Evolutionary conservation across 1,139 yeast species (phyloP), one percentile per base, ranked within the genome.

Genomic region (Saccharomyces hybrid): DNA sequence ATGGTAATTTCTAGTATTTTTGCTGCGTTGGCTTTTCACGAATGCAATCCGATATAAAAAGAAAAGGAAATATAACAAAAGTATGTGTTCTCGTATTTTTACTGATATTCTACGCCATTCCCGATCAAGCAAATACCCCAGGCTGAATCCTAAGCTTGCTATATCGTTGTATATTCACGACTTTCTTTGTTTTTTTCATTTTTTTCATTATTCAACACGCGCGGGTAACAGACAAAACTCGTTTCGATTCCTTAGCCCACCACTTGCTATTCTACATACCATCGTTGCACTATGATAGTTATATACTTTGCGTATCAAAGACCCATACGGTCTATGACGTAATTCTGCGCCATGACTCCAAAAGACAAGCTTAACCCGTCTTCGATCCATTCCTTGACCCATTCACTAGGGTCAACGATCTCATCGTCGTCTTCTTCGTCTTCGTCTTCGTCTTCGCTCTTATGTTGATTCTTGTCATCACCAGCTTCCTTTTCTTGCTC

Each of bases 361-460:
- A 91, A 80, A 34, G 90, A 78, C 60, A 90, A 77, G 32, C 83
- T 82, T 54, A 93, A 75, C 0, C 96, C 95, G 62, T 87, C 88
- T 64, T 82, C 86, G 47, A 93, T 79, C 98, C 98, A 91, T 57
- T 83, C 93, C 52, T 81, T 78, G n/a, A 93, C 95, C 99, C 99
- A 93, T 60, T 88, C 96, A 52, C 89, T 78, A 9, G 98, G 97
- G 69, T 91, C 96, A 47, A 90, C 80, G n/a, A 75, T 80, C 9
- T 71, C 77, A 14, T 19, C 23, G 23, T 19, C 23, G 4, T 19
- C 23, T 3, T 19, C 23, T 19, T 70, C 76, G 3, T 64, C 62
- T 5, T 67, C 71, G 4, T 19, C 23, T 19, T 70, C 76, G 3
- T 64, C 62, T 5, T 67, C 71, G 27, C 62, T 70, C 3, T 61